Evolutionary conservation across 331 rosid species (phyloP).

Genomic region (Malus hybrid): DNA sequence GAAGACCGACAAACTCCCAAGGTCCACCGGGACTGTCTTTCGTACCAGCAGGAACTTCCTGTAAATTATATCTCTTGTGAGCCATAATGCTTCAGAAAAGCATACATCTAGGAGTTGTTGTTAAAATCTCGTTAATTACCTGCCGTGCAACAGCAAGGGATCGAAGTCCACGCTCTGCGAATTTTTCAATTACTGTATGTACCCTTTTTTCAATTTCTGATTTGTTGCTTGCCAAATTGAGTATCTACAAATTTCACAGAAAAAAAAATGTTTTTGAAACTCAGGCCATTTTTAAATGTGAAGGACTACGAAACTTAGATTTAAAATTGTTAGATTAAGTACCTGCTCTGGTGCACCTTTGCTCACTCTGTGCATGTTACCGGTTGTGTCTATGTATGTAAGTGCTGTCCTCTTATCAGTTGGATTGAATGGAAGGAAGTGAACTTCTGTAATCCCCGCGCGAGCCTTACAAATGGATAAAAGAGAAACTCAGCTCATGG

Average conservation of each 20-base stretch:
- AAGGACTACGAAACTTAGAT: not conserved
- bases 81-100: not conserved
- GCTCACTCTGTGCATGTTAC: slow-evolving; percentile 60
- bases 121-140: not conserved
- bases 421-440: slow-evolving; percentile 70
- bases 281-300: not conserved
- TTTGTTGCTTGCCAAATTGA: slow-evolving; percentile 14
- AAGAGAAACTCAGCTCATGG: not conserved
- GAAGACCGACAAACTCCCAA: slow-evolving; percentile 61
- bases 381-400: slow-evolving; percentile 55
- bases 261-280: not conserved
- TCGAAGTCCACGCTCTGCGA: slow-evolving; percentile 35
- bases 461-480: slow-evolving; percentile 29
- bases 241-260: not conserved
- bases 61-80: not conserved
- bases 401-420: slow-evolving; percentile 75
- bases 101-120: not conserved
- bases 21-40: slow-evolving; percentile 61
- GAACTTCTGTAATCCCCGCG: slow-evolving; percentile 52
- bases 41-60: slow-evolving; percentile 52
- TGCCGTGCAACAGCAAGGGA: slow-evolving; percentile 29
- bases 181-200: slow-evolving; percentile 30
- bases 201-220: slow-evolving; percentile 16
- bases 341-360: slow-evolving; percentile 89
- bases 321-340: not conserved